Evolutionary conservation across 306 rosid genomes (phyloP), one percentile per base, ranked within the genome.

Genomic region (Rubus idaeus): DNA sequence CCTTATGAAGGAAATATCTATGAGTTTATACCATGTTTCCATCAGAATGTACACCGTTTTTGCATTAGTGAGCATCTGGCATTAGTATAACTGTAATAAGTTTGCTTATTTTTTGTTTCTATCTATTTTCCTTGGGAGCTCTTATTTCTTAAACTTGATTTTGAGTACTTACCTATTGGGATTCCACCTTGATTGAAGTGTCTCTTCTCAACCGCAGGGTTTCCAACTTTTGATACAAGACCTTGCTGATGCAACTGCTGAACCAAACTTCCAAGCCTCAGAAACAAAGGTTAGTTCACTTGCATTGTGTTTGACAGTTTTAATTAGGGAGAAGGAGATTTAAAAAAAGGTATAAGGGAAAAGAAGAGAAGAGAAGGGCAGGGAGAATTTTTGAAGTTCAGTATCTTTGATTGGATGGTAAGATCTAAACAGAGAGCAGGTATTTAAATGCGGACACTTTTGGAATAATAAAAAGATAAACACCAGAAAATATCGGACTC

Each of bases 211-310:
- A 60, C 17, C 12, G 49, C 85, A 91, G 98, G 85, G 82, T 45
- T 91, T 94, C 82, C 90, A 87, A 46, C 78, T 77, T 76, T 81
- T 91, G 83, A 81, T 94, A 80, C 91, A 90, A 77, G 88, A 83
- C 61, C 86, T 90, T 6, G 84, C 81, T 74, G 87, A 71, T 79
- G 80, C 85, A 82, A 80, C 80, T 69, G 58, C 83, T 37, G 89
- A 82, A 75, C 40, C 84, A 52, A 79, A 78, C 53, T 77, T 81
- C 79, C 82, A 78, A 75, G 76, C 82, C 81, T 75, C 85, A 76
- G 79, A 78, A 44, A 55, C 80, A 13, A 81, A 80, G 96, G 97
- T 93, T 81, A 71, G 89, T 78, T 77, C 71, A 55, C 46, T 67
- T 75, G 50, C 64, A 10, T 10, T 23, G 49, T 21, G 35, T 42